Base-by-base conservation (phyloP, 129 eudicot species). In the Arctium minus region DNA sequence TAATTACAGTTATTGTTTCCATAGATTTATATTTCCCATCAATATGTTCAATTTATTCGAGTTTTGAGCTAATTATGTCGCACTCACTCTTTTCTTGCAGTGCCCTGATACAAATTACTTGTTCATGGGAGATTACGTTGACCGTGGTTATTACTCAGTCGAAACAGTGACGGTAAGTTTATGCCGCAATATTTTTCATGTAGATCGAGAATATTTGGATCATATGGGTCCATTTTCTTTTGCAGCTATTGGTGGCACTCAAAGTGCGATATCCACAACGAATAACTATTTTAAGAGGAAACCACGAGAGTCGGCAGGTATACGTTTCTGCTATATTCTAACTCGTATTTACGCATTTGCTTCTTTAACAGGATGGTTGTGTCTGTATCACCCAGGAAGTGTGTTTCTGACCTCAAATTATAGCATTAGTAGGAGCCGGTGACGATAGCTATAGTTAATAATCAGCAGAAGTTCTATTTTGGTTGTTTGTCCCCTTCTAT, bases 271-370 rank as follows among this genome's bases (percentile, higher is more conserved):
- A 89, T 83, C 90, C 97, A 32, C 93, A 88, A 80, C 77, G 97
- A 75, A 92, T 92, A 76, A 92, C 93, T 48, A 92, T 92, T 80
- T 83, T 92, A 29, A 85, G 97, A 75, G 97, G 97, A 75, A 92
- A 92, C 87, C 97, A 92, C 75, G 97, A 92, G 85, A 92, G 97
- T 76, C 90, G 97, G 32, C 93, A 89, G 93, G 97, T 92, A 85
- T 74, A 30, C 9, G 22, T 37, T 62, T 30, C 35, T 4, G 30
- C 29, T 35, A 5, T 79, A 13, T 32, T 74, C 17, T 38, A 39
- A 13, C 46, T 42, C 67, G 8, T 35, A 30, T 76, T 42, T 65
- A 67, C 27, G 71, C 35, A 67, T 67, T 67, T 67, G 71, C 35
- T 67, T 67, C 71, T 22, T 67, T 67, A 67, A 67, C 71, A 67